phyloP scores from a whole-genome alignment of 2,329 filamentous ascomycete genomes.

The Colletotrichum eleusines region DNA sequence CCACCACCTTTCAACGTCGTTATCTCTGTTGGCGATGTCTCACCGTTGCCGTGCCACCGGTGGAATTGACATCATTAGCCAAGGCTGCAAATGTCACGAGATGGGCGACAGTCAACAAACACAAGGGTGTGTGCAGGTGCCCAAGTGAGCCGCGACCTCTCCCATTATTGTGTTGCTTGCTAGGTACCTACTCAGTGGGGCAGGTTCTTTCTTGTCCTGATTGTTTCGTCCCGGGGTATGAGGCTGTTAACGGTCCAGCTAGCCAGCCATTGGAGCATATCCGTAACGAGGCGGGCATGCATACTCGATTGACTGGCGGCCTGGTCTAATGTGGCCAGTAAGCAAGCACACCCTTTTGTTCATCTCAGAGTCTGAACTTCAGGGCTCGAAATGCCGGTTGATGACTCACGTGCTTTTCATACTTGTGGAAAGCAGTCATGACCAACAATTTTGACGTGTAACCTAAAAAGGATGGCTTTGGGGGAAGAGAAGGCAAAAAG shows the following conservation, averaged over 20 bases:
- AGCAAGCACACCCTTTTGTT: too few species aligned
- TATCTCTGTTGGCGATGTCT: constrained; percentile 1
- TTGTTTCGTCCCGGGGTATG: not conserved
- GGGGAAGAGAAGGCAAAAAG: too few species aligned
- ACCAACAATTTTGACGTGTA: not conserved
- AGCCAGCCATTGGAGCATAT: not conserved
- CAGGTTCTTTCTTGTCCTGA: not conserved
- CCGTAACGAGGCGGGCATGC: not conserved
- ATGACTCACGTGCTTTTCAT: not conserved
- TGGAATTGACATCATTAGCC: constrained; percentile 6
- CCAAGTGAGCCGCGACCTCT: not conserved
- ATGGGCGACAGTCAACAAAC: not conserved
- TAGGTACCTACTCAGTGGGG: not conserved
- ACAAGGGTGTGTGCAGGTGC: not conserved
- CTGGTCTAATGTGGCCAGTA: not conserved
- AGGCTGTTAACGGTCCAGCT: not conserved
- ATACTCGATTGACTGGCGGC: not conserved
- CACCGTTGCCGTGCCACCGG: constrained; percentile 14
- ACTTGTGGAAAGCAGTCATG: not conserved
- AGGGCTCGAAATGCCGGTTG: not conserved
- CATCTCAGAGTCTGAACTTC: not conserved
- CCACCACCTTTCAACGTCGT: too few species aligned
- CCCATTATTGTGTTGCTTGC: too few species aligned
- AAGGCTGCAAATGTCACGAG: not conserved
- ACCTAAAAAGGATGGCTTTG: not conserved